Base-by-base conservation (phyloP, 2,329 filamentous ascomycete species). In the Nemania diffusa region DNA sequence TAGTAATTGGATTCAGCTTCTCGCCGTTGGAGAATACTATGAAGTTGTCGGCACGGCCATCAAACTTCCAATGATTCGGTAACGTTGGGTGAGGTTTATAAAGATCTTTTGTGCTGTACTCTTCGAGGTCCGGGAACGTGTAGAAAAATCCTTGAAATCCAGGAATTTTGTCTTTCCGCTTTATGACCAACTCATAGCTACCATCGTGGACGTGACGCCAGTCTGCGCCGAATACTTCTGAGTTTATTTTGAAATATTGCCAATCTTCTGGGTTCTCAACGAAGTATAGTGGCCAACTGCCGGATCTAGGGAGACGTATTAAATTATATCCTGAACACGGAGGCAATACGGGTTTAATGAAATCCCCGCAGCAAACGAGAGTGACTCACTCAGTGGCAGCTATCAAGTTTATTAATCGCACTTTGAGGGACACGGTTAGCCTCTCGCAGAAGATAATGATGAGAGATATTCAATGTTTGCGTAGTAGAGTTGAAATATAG, bases 21-120 rank as follows among this genome's bases (percentile, higher is more conserved):
- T 80, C 76, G 0, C 79, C 80, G 7, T 75, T 79, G 0, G 78
- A 77, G 34, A 82, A 76, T 5, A 81, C 77, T 8, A 83, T 76
- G 20, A 82, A 63, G 24, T 83, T 78, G 52, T 83, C 76, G 5
- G 61, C 67, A 2, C 75, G 64, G 3, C 73, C 71, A 13, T 66
- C 24, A 37, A 61, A 69, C 20, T 65, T 57, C 71, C 72, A 75
- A 24, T 66, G 50, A 22, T 70, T 13, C 8, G 44, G 44, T 26
- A 48, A 67, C 2, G 62, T 63, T 7, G 70, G 69, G 61, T 75
- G 44, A 1, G 44, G 58, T 24, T 58, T 46, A 37, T 56, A 77
- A 3, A 77, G 64, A 53, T 75, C 74, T 32, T 72, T 72, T 17
- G 73, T 73, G n/a, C 61, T 64, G 40, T 65, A 72, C 55, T 67